Base-by-base conservation (phyloP, 2,329 filamentous ascomycete species). In the Talaromyces amestolkiae region DNA sequence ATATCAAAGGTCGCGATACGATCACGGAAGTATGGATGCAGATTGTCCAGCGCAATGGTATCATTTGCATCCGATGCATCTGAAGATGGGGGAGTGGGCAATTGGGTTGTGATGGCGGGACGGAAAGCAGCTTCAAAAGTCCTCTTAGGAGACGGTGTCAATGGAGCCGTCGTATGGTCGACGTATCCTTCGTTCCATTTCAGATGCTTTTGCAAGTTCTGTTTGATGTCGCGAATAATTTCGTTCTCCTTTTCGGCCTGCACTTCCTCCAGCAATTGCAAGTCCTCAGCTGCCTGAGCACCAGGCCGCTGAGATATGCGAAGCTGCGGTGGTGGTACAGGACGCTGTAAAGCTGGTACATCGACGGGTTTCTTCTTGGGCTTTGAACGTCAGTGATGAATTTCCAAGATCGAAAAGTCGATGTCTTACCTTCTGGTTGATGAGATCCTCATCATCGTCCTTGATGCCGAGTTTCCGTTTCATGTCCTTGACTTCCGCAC, bases 181-280 rank as follows among this genome's bases (percentile, higher is more conserved):
- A 96, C 86, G 81, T 92, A 93, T 74, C 91, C 90, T 72, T 91
- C 85, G 79, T 97, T 97, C 93, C 94, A 97, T 76, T 91, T 89
- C 71, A 90, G 87, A 79, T 97, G 94, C 78, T 95, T 94, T 72
- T 90, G 86, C 63, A 96, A 88, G 78, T 96, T 94, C 71, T 87
- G 87, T 77, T 96, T 91, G 75, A 98, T 92, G 73, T 96, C 92
- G 69, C 85, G 84, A 68, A 90, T 85, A 70, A 97, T 88, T 71
- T 91, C 87, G 70, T 91, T 92, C 70, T 94, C 90, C 77, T 91
- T 92, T 77, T 96, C 91, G 51, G 88, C 87, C 64, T 90, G 84
- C 71, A 92, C 86, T 72, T 97, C 92, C 67, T 90, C 85, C 68
- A 97, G 80, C 68, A 89, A 83, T 39, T 90, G 84, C 67, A 97